Evolutionary conservation across 2,329 filamentous ascomycete genomes (phyloP), one percentile per base, ranked within the genome.

Genomic region (Verruconis gallopava): DNA sequence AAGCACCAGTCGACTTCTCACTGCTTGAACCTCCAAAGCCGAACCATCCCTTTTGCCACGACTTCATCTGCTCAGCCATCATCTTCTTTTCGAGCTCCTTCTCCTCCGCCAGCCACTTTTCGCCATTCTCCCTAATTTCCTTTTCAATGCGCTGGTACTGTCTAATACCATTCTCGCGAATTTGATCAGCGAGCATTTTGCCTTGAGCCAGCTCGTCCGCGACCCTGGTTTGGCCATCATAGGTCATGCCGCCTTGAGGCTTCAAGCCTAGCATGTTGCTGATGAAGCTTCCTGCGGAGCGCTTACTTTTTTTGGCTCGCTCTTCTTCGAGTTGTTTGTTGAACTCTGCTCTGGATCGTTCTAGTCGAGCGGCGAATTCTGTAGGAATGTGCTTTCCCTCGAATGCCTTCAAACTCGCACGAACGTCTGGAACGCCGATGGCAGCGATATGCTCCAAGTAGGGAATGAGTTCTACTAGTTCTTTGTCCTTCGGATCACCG

Each of bases 361-460:
- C 83, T 67, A 96, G 89, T 44, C 91, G 78, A 42, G 79, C 77
- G 15, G 86, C 82, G 54, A 96, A 98, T 60, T 98, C 91, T 9
- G 73, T 73, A 3, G 91, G 85, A 44, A 98, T 94, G 53, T 89
- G 73, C 56, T 80, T 85, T 59, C 86, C 88, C 43, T 94, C 78
- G 54, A 93, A 94, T 0, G 83, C 88, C 64, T 83, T 85, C 57
- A 95, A 64, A 3, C 91, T 80, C 53, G 82, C 78, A 51, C 91
- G 83, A 12, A 93, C 83, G 54, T 98, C 91, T 40, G 78, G 71
- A 52, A 85, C 84, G 49, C 86, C 81, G 83, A 96, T 94, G 15
- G 86, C 91, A 50, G 86, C 85, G 49, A 98, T 77, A 63, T 95
- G 96, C 66, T 98, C 91, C 48, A 98, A 78, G 76, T 98, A 95